These are phyloP conservation scores for Ramalina intermedia DNA, from an alignment of 495 filamentous ascomycete genomes.

Conservation along the genomic window DNA sequence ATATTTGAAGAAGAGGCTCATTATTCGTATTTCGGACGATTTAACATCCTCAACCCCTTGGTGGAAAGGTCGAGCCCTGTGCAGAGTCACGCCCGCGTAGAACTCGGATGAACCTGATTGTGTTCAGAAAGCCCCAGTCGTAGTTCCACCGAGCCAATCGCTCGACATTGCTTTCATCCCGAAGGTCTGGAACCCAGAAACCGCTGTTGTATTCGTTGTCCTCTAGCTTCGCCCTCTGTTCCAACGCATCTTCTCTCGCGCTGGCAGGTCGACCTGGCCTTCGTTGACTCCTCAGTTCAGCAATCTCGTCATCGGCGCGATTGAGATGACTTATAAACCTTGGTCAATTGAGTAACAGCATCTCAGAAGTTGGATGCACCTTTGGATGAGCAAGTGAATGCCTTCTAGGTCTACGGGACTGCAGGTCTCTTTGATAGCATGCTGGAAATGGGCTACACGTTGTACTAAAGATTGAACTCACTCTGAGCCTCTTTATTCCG, in stretches of 20 bases:
- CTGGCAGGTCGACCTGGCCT: constrained; percentile 70
- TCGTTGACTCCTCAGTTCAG: constrained; percentile 55
- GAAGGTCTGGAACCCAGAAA: constrained; percentile 59
- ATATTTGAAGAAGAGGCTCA: too few species aligned
- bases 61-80: constrained; percentile 50
- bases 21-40: too few species aligned
- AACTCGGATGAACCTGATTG: constrained; percentile 48
- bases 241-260: constrained; percentile 60
- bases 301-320: constrained; percentile 63
- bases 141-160: constrained; percentile 45
- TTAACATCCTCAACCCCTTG: constrained; percentile 39
- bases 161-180: constrained; percentile 36
- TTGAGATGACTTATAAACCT: constrained; percentile 47
- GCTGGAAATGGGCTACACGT: constrained; percentile 57
- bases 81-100: constrained; percentile 36
- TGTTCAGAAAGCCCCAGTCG: constrained; percentile 43
- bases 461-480: constrained; percentile 36
- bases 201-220: constrained; percentile 71
- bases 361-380: constrained; percentile 27
- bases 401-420: constrained; percentile 41
- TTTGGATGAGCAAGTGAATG: constrained; percentile 46
- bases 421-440: constrained; percentile 38
- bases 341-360: background rate
- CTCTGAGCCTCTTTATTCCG: too few species aligned
- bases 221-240: constrained; percentile 53